Evolutionary conservation across 768 basidiomycete species (phyloP), one percentile per base, ranked within the genome.

Genomic region (Pisolithus tinctorius): DNA sequence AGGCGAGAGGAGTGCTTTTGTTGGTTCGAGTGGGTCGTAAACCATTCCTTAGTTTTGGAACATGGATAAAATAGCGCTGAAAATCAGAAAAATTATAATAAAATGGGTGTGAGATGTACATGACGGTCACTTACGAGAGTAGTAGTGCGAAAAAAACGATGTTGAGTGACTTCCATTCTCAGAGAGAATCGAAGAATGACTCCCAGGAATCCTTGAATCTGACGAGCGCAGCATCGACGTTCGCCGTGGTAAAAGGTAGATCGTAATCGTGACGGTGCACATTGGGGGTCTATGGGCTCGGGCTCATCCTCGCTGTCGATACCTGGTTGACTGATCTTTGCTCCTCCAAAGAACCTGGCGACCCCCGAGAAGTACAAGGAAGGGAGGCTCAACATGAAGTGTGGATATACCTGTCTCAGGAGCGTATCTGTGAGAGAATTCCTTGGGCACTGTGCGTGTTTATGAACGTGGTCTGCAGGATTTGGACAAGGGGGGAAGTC

Each of bases 321-420:
- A 60, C 90, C 88, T 7, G 82, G 85, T 54, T 75, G 75, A 60
- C 86, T 86, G 47, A 91, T 76, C 48, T 90, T 82, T 2, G 88
- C 87, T 50, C 87, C 86, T 57, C 84, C 78, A 55, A 88, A 89
- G 27, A 89, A 78, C 45, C 80, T 76, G 2, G 85, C 78, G 23
- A 91, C 88, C 3, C 88, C 82, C 3, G 83, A 78, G 65, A 89
- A 91, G 61, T 91, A 91, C 59, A 89, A 71, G 0, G 84, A 78
- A 1, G 88, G 89, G n/a, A 91, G 75, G 13, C 82, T 78, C n/a
- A 90, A 73, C 7, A 90, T 77, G 25, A 69, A 42, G 43, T 69
- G 64, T 41, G 77, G 64, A 57, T 79, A 80, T 0, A 66, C 26
- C 55, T 76, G 73, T 23, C 76, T 67, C 0, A 74, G 71, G 16